These are phyloP conservation scores for Hyparrhenia diplandra DNA, from an alignment of 176 grass and related monocot genomes.

Conservation along the genomic window DNA sequence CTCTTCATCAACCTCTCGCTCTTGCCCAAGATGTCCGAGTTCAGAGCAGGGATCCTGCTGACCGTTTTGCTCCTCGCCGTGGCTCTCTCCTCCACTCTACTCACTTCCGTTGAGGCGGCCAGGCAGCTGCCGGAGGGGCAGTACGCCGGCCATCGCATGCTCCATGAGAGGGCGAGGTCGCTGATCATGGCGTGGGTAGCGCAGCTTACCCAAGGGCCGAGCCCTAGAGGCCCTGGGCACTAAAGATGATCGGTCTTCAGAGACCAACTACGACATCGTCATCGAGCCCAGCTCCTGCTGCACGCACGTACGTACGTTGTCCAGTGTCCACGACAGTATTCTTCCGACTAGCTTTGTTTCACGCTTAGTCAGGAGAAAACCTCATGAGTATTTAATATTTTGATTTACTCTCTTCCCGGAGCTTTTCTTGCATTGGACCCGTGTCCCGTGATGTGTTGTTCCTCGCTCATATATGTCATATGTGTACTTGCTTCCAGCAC, in stretches of 20 bases:
- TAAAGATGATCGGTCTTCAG: neutral
- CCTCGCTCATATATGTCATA: neutral
- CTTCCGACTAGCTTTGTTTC: neutral
- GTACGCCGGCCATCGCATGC: neutral
- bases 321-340: neutral
- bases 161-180: constrained; percentile 56
- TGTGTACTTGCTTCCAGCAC: neutral
- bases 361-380: neutral
- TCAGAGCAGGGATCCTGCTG: constrained; percentile 19
- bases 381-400: neutral
- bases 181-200: constrained; percentile 50
- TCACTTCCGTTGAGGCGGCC: constrained; percentile 39
- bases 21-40: constrained; percentile 14
- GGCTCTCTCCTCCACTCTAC: constrained; percentile 24
- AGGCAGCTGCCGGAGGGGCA: constrained; percentile 31
- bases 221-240: constrained; percentile 56
- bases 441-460: neutral
- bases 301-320: neutral
- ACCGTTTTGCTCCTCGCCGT: constrained; percentile 24
- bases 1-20: constrained; percentile 5
- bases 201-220: constrained; percentile 46
- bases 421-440: neutral
- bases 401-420: neutral
- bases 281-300: neutral
- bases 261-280: neutral